Evolutionary conservation across 2,329 filamentous ascomycete species (phyloP), one percentile per base, ranked within the genome.

Genomic region (Lecanicillium sp.): DNA sequence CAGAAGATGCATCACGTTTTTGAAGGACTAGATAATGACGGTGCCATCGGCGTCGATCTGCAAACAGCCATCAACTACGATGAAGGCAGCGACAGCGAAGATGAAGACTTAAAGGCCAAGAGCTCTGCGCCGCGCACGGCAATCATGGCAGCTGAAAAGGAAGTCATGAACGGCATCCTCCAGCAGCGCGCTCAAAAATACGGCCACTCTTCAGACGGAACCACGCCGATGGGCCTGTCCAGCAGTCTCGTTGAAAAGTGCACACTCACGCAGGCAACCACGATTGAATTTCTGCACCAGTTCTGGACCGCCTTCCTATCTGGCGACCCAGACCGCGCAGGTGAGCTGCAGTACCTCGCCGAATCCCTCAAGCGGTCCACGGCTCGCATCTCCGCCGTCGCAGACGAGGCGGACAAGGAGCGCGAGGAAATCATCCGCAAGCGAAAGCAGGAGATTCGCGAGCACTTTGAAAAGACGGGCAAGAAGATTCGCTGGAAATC

Each of bases 221-320:
- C 51, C 49, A 70, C 57, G 37, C 72, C 61, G 48, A 84, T 71
- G 78, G 67, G 70, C 17, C 51, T 66, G 3, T 66, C 81, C 4
- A 53, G 64, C 2, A 68, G 74, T 2, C 65, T 84, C 15, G 66
- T 75, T 4, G 69, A 79, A 31, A 75, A 75, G 40, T 79, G 76
- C 48, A 64, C 62, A 29, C 60, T 79, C 40, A 95, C 90, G 0
- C 88, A 97, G 57, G 89, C 89, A 38, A 98, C 92, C 0, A 94
- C 87, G 0, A 83, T 86, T 28, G 92, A 98, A 55, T 98, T 97
- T 53, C 68, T 98, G n/a, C 86, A 90, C 51, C 94, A 97, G 59
- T 98, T 98, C 66, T 98, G 90, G 90, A 75, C 78, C 25, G 80
- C 89, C 0, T 98, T 94, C 54, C 72, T 94, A 18, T 96, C 89